A percentile compares a stretch with the other conserved stretches of the same genome.
Evolutionary conservation across 2,329 filamentous ascomycete species (phyloP).

Genomic region (Ramularia endophylla): DNA sequence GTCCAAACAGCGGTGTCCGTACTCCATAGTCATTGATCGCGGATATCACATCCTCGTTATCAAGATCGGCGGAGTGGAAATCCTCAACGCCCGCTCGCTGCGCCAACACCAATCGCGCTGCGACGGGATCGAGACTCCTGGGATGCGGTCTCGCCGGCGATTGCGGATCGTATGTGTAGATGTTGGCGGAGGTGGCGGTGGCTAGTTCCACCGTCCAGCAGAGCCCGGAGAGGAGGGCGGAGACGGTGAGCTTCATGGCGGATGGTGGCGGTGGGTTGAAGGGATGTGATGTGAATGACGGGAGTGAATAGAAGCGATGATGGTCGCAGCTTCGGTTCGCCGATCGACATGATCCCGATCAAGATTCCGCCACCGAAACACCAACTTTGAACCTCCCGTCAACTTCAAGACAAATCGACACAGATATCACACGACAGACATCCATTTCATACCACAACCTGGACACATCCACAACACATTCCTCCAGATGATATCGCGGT

Average conservation of each 20-base stretch:
- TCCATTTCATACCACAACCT: too few species aligned
- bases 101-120: conserved; percentile 46
- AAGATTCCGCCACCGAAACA: too few species aligned
- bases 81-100: conserved; percentile 46
- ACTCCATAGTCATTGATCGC: conserved; percentile 44
- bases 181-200: conserved; percentile 28
- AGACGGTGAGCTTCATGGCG: conserved; percentile 42
- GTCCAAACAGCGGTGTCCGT: conserved; percentile 37
- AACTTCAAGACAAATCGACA: too few species aligned
- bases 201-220: conserved; percentile 28
- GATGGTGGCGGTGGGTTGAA: conserved; percentile 6
- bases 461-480: too few species aligned
- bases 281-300: neutral
- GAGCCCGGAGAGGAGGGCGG: conserved; percentile 36
- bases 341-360: too few species aligned
- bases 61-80: conserved; percentile 40
- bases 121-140: conserved; percentile 35
- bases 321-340: too few species aligned
- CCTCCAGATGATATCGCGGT: too few species aligned
- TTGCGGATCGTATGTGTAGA: conserved; percentile 34
- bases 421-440: too few species aligned
- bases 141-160: conserved; percentile 22
- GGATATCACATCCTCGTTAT: conserved; percentile 36
- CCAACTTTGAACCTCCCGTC: too few species aligned
- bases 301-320: conserved; percentile 5